A percentile compares a stretch with the other conserved stretches of the same genome.
Conservation (phyloP, 352 stramenopile species). For the Plasmopara muralis region DNA sequence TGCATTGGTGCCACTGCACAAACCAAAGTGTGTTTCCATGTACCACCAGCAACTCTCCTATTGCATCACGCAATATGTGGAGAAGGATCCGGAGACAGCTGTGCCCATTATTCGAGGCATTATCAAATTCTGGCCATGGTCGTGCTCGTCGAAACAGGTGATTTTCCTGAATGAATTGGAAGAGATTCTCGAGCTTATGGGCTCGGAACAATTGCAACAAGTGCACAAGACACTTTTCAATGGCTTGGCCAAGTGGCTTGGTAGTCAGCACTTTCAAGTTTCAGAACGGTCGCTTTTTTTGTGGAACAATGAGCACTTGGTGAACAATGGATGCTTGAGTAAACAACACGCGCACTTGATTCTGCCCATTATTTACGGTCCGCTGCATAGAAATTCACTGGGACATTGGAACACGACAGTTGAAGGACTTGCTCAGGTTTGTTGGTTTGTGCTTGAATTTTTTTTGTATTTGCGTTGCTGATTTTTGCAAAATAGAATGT, state of each 20-base stretch:
- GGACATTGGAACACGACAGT: conserved; percentile 97
- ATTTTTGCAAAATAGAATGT: conserved; percentile 46
- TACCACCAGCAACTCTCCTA: conserved; percentile 99
- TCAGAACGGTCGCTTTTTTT: conserved; percentile 96
- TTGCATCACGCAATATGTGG: conserved; percentile 99
- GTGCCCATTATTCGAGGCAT: conserved; percentile 93
- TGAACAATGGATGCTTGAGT: conserved; percentile 92
- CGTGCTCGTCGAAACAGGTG: conserved; percentile 91
- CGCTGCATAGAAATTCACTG: conserved; percentile 82
- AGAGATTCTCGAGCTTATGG: conserved; percentile 97
- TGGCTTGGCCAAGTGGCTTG: conserved; percentile 84
- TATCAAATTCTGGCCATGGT: conserved; percentile 95
- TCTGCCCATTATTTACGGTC: conserved; percentile 92
- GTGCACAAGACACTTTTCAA: conserved; percentile 77
- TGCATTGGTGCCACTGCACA: conserved; percentile 97
- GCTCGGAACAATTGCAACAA: conserved; percentile 66
- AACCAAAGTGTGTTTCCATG: conserved; percentile 93
- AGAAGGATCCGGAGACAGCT: conserved; percentile 97
- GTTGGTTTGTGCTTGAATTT: not conserved
- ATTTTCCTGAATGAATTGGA: conserved; percentile 98
- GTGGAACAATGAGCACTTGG: conserved; percentile 98
- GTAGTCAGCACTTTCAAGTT: conserved; percentile 94
- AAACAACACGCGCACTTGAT: conserved; percentile 91
- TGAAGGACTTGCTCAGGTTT: conserved; percentile 87
- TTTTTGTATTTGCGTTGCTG: conserved; percentile 1